Base-by-base conservation (phyloP, 768 basidiomycete species). In the Boletus coccyginus region DNA sequence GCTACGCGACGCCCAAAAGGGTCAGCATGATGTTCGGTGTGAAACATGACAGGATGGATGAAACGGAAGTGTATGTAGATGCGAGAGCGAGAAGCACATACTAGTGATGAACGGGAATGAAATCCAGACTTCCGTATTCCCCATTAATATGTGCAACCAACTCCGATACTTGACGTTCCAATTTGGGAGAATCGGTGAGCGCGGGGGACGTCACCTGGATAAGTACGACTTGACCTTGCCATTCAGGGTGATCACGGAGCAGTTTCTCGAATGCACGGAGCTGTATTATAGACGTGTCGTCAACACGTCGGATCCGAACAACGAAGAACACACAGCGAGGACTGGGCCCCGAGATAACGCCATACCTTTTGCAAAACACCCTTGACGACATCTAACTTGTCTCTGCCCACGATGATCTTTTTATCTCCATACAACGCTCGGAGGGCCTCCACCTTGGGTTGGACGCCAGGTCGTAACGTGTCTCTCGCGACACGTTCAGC, bases 361-460 rank as follows among this genome's bases (percentile, higher is more conserved):
- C 66, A 14, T 40, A 86, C 89, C 84, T 99, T 99, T 75, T 98
- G 95, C 60, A 98, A 75, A 24, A 99, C 92, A 43, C 96, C 96
- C 76, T 98, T 98, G 65, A 97, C 94, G n/a, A 94, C 92, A 66
- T 98, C 96, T 41, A 98, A 81, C 77, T 99, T 99, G 73, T 99
- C 96, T 9, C 96, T 81, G 17, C 94, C 96, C 13, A 98, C 91
- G 54, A 99, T 94, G 67, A 99, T 98, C 81, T 98, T 98, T 82
- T 98, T 98, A 59, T 91, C 92, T 61, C 92, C 87, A 71, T 99
- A 99, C 14, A 98, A 72, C 19, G 85, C 78, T 29, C 86, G 78
- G 0, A 98, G 81, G 2, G 93, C 88, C 46, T 90, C 90, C 17
- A 96, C 77, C 72, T 96, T 97, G n/a, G 95, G 95, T 53, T 83